Base-by-base conservation (phyloP, 208 protist species). In the Angomonas ambiguus region DNA sequence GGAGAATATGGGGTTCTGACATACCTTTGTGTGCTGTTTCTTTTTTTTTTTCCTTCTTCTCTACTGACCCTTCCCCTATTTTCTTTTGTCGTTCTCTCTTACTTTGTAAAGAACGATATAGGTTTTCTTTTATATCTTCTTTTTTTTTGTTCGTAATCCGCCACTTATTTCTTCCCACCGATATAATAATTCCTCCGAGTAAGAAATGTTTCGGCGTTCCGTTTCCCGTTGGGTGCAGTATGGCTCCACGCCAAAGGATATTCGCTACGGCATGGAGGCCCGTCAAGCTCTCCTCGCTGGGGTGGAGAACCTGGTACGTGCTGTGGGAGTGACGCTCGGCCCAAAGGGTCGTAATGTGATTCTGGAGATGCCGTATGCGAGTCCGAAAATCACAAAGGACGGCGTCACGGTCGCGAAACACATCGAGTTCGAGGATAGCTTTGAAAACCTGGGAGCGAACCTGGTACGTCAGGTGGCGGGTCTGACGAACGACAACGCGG, bases 331-430 rank as follows among this genome's bases (percentile, higher is more conserved):
- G 25, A 99, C 98, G 18, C 89, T 99, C 18, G 99, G 99, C 6
- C 99, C 99, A 51, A 99, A 98, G 80, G 98, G 98, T 24, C 85
- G 98, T 60, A 99, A 99, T 73, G 98, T 99, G 0, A 93, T 99
- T 27, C 88, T 99, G 3, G 98, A 99, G 67, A 97, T 99, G 87
- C 78, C 89, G 30, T 99, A 98, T 80, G 97, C 97, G 31, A 72
- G 89, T 35, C 98, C 99, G 28, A 99, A 99, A 69, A 99, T 99
- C 82, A 99, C 99, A 45, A 99, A 99, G 87, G 99, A 99, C 68
- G 99, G 99, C 80, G 98, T 99, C 18, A 99, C 98, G 24, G 99
- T 99, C 1, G 99, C 98, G 27, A 99, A 99, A 88, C 76, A 88
- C 55, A 98, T 99, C 72, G 98, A 99, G 74, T 99, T 99, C 73